phyloP scores from a whole-genome alignment of 352 stramenopile genomes.

The Phytophthora brassicae region DNA sequence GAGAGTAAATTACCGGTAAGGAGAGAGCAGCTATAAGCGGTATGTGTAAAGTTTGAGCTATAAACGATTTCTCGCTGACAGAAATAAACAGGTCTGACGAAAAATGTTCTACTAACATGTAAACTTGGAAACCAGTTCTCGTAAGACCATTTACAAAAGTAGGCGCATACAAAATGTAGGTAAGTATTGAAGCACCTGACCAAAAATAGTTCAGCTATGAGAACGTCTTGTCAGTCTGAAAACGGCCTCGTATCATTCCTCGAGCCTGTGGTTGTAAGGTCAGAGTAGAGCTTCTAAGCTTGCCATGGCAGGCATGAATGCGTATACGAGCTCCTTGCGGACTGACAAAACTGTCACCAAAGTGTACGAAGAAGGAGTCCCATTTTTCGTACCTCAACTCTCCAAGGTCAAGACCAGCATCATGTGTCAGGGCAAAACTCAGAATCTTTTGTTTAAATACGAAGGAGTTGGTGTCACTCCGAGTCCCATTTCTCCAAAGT shows the following conservation, averaged over 20 bases:
- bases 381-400: constrained; percentile 65
- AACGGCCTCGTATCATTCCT: constrained; percentile 13
- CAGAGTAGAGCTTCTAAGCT: too few relatives aligned
- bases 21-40: too few relatives aligned
- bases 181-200: too few relatives aligned
- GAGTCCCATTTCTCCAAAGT: constrained; percentile 17
- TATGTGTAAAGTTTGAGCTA: too few relatives aligned
- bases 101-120: too few relatives aligned
- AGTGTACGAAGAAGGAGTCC: constrained; percentile 39
- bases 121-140: too few relatives aligned
- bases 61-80: too few relatives aligned
- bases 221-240: background rate
- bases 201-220: constrained; percentile 10
- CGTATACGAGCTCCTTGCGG: constrained; percentile 45
- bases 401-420: constrained; percentile 69
- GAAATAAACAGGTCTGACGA: too few relatives aligned
- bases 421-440: constrained; percentile 51
- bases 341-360: constrained; percentile 29
- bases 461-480: constrained; percentile 20
- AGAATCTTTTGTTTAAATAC: constrained; percentile 59
- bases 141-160: too few relatives aligned
- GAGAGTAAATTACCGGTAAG: too few relatives aligned
- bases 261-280: too few relatives aligned
- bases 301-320: constrained; percentile 43
- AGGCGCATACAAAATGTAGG: too few relatives aligned